A percentile compares a stretch with the other conserved stretches of the same genome.
phyloP scores from a whole-genome alignment of 169 alveolate species.

The Plasmodium gallinaceum region DNA sequence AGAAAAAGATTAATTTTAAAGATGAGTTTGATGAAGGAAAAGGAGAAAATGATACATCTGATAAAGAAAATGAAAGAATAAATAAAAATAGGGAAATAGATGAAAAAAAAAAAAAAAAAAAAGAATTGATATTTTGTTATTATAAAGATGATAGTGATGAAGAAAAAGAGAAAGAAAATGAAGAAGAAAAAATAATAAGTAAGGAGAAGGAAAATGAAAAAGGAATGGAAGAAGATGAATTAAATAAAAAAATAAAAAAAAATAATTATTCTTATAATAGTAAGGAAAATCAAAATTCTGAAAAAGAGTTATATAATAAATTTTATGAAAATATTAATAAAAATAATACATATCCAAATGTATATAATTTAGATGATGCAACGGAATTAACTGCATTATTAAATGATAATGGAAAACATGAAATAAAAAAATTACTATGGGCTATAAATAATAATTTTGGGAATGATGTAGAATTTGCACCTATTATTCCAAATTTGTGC shows the following conservation, averaged over 20 bases:
- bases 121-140: not conserved
- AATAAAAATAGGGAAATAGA: not conserved
- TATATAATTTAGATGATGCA: slow-evolving; percentile 83
- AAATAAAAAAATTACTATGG: slow-evolving; percentile 85
- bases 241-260: slow-evolving; percentile 13
- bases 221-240: not conserved
- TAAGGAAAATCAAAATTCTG: slow-evolving; percentile 13
- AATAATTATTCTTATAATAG: not conserved
- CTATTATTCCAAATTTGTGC: slow-evolving; percentile 84
- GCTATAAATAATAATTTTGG: slow-evolving; percentile 82
- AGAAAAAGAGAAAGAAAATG: not conserved
- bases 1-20: slow-evolving; percentile 30
- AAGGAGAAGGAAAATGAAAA: not conserved
- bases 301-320: slow-evolving; percentile 52
- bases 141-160: not conserved
- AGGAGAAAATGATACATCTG: not conserved
- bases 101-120: not conserved
- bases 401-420: slow-evolving; percentile 80
- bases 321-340: slow-evolving; percentile 32
- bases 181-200: not conserved
- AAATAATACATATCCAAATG: slow-evolving; percentile 39
- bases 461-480: slow-evolving; percentile 84
- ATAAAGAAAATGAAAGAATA: not conserved
- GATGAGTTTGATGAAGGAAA: not conserved
- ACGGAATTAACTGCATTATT: slow-evolving; percentile 82